phyloP scores from a whole-genome alignment of 2,329 filamentous ascomycete species.

The Microsporum ferrugineum region DNA sequence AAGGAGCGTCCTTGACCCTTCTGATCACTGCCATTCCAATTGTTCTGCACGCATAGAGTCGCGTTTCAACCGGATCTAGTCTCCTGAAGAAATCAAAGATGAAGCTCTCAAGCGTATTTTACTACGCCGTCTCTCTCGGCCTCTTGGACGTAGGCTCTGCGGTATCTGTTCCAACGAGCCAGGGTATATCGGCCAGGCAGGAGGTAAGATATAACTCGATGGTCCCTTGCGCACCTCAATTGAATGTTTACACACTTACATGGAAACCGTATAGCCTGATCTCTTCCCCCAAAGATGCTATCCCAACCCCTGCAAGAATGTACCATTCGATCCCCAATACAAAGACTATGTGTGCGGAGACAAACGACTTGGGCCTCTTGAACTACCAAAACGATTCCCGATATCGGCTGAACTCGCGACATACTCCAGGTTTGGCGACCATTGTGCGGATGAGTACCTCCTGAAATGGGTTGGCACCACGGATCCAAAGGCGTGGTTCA shows the following conservation, averaged over 20 bases:
- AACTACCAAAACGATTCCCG: background rate
- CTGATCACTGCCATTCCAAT: too few relatives aligned
- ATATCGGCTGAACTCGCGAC: background rate
- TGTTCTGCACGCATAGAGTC: too few relatives aligned
- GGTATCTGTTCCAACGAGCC: background rate
- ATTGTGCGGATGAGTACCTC: conserved; percentile 1
- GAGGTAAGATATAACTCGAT: background rate
- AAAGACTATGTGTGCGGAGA: conserved; percentile 1
- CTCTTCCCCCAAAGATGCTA: background rate
- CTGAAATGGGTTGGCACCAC: background rate
- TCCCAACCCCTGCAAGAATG: background rate
- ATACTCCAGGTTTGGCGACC: background rate
- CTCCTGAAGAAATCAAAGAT: background rate
- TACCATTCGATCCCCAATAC: background rate
- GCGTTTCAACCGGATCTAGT: too few relatives aligned
- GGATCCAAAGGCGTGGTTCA: background rate
- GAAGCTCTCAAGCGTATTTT: background rate
- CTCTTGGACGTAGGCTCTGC: background rate
- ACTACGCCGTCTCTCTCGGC: background rate
- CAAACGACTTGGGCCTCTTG: background rate
- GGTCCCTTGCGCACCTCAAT: background rate
- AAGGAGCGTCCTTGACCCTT: too few relatives aligned
- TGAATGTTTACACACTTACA: background rate
- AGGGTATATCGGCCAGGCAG: background rate
- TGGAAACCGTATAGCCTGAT: background rate